A percentile compares a stretch with the other conserved stretches of the same genome.
phyloP scores from a whole-genome alignment of 208 protist species.

The Leishmania tropica region DNA sequence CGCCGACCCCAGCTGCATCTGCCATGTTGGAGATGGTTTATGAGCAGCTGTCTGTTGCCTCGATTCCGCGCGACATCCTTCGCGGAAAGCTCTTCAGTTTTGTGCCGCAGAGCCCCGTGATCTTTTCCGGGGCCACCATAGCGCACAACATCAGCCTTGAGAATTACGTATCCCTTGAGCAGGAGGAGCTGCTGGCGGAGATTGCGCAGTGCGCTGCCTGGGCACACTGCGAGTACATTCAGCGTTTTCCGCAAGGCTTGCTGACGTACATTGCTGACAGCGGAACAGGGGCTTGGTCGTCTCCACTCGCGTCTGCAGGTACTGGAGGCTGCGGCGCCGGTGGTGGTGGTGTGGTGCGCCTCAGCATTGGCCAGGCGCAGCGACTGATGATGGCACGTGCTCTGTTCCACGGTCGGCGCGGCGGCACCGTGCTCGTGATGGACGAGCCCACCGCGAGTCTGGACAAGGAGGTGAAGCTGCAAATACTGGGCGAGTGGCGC shows the following conservation, averaged over 20 bases:
- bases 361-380: slow-evolving; percentile 74
- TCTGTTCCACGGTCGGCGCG: slow-evolving; percentile 48
- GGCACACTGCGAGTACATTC: slow-evolving; percentile 66
- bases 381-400: slow-evolving; percentile 81
- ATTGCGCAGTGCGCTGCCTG: slow-evolving; percentile 43
- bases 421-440: slow-evolving; percentile 69
- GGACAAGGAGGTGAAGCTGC: slow-evolving; percentile 48
- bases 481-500: slow-evolving; percentile 50
- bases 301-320: slow-evolving; percentile 12
- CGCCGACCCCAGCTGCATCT: neutral
- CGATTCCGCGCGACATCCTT: slow-evolving; percentile 43
- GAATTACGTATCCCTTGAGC: slow-evolving; percentile 50
- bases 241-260: slow-evolving; percentile 60
- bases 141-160: slow-evolving; percentile 83
- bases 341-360: slow-evolving; percentile 42
- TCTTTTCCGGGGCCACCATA: slow-evolving; percentile 74
- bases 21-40: neutral
- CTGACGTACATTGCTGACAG: slow-evolving; percentile 59
- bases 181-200: slow-evolving; percentile 37
- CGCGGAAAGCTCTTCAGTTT: slow-evolving; percentile 66
- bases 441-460: slow-evolving; percentile 80
- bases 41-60: slow-evolving; percentile 34
- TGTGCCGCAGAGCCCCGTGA: slow-evolving; percentile 67
- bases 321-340: slow-evolving; percentile 22
- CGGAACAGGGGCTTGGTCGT: slow-evolving; percentile 27